Evolutionary conservation across 257 asterid species (phyloP).

Genomic region (Buddleja alternifolia): DNA sequence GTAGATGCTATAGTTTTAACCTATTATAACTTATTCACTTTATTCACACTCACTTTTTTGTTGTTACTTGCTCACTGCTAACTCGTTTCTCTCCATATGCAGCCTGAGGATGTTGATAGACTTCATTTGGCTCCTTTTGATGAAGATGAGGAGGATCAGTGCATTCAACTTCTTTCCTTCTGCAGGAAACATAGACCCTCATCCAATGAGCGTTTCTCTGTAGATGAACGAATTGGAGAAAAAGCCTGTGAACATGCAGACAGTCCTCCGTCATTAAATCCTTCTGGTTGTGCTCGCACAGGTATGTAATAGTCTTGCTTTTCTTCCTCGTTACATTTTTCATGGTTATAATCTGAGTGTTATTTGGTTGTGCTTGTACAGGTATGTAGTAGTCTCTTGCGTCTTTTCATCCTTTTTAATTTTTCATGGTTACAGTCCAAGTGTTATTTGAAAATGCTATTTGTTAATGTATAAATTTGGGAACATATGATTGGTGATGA

Average conservation of each 20-base stretch:
- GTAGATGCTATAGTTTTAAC: conserved; percentile 1
- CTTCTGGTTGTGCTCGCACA: conserved; percentile 88
- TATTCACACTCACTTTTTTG: conserved; percentile 8
- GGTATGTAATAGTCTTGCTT: too few species aligned
- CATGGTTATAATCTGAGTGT: too few species aligned
- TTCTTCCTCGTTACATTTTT: too few species aligned
- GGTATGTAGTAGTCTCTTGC: conserved; percentile 50
- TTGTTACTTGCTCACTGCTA: not conserved
- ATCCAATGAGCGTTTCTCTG: conserved; percentile 60
- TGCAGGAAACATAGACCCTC: conserved; percentile 87
- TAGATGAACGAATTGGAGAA: conserved; percentile 49
- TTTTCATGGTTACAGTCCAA: not conserved
- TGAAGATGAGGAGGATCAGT: conserved; percentile 87
- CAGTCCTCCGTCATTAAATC: conserved; percentile 69
- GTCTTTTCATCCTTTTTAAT: conserved; percentile 6
- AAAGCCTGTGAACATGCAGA: conserved; percentile 55
- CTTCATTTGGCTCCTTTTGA: conserved; percentile 68
- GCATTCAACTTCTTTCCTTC: conserved; percentile 90
- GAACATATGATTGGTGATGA: conserved; percentile 16
- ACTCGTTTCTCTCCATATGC: conserved; percentile 13
- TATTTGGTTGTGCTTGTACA: conserved; percentile 24
- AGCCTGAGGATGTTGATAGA: conserved; percentile 92
- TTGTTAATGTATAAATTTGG: conserved; percentile 7
- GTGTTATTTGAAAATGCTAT: conserved; percentile 18
- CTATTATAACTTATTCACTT: conserved; percentile 2